phyloP scores from a whole-genome alignment of 768 basidiomycete species.

The Coprinellus aureogranulatus region DNA sequence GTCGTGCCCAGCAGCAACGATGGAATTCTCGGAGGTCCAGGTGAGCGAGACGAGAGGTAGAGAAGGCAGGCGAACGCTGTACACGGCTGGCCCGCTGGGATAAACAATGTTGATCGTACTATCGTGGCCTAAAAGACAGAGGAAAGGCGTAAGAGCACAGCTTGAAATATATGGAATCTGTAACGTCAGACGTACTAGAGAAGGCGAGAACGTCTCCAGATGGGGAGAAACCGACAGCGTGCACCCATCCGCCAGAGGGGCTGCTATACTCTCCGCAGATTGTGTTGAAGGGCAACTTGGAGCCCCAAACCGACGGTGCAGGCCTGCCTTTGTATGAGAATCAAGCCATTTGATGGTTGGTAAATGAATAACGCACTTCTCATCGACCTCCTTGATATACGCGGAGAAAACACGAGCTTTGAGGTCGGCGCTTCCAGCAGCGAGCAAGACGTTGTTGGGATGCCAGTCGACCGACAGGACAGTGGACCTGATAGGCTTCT shows the following conservation, averaged over 20 bases:
- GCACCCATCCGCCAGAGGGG: constrained; percentile 95
- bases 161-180: too few species aligned
- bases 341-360: background rate
- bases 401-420: constrained; percentile 97
- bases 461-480: constrained; percentile 97
- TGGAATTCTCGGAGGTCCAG: constrained; percentile 78
- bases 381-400: constrained; percentile 97
- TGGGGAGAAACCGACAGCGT: constrained; percentile 92
- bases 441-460: constrained; percentile 96
- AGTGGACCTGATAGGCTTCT: constrained; percentile 96
- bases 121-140: constrained; percentile 73
- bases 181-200: constrained; percentile 77
- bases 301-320: constrained; percentile 91
- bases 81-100: constrained; percentile 70
- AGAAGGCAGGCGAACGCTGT: constrained; percentile 71
- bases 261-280: constrained; percentile 91
- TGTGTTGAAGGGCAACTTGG: constrained; percentile 95
- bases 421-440: constrained; percentile 96
- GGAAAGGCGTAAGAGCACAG: too few species aligned
- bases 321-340: constrained; percentile 52
- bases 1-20: constrained; percentile 95
- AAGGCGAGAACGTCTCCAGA: constrained; percentile 94
- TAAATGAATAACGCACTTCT: constrained; percentile 54
- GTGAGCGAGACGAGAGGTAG: constrained; percentile 82
- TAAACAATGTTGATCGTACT: constrained; percentile 92